Conservation (phyloP, 78 protist species). For the Protostelium mycophagum region DNA sequence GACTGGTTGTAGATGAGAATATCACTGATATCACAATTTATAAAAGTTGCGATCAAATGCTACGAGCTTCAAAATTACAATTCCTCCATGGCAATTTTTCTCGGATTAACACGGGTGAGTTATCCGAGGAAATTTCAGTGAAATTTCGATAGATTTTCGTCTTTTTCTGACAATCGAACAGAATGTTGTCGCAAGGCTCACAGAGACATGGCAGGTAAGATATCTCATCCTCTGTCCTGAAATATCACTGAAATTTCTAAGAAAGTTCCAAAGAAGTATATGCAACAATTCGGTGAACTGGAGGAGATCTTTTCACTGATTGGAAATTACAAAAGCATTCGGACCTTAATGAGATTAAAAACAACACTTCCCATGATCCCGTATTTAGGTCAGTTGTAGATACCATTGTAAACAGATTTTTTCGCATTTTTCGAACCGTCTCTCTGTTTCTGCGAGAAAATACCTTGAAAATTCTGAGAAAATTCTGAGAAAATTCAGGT, state of each 20-base stretch:
- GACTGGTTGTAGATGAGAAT: not conserved
- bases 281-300: not conserved
- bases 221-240: too few species aligned
- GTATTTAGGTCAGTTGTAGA: not conserved
- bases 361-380: not conserved
- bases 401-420: too few species aligned
- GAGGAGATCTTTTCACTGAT: not conserved
- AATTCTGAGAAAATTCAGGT: too few species aligned
- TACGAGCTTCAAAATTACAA: not conserved
- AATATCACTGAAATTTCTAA: not conserved
- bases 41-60: not conserved
- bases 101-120: not conserved
- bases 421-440: too few species aligned
- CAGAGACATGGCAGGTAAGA: not conserved
- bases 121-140: too few species aligned
- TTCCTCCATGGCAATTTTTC: not conserved
- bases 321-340: not conserved
- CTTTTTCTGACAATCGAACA: not conserved
- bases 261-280: not conserved
- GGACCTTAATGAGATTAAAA: not conserved
- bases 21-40: not conserved
- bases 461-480: not conserved
- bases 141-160: not conserved
- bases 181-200: not conserved
- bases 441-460: not conserved